Evolutionary conservation across 495 filamentous ascomycete genomes (phyloP), one percentile per base, ranked within the genome.

Genomic region (Hypoxylon crocopeplum): DNA sequence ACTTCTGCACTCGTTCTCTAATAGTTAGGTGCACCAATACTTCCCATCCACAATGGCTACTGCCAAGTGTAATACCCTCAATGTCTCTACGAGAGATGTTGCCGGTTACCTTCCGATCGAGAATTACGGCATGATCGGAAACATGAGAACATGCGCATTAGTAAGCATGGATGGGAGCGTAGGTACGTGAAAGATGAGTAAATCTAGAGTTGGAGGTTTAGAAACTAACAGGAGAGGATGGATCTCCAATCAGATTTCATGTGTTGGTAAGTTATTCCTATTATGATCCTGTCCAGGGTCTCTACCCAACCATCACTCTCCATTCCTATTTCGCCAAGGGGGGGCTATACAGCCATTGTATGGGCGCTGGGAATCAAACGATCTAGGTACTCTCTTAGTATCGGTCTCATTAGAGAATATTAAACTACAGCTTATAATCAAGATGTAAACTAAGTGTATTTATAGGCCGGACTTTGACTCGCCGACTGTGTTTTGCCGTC

Each of bases 111-210:
- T 82, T 25, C 82, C 87, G 46, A 88, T 91, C 53, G 88, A 89
- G 64, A 79, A 89, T 65, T 91, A 91, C 77, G 88, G 88, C 24
- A 74, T 91, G 56, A 88, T 90, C 66, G 87, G 88, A 11, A 89
- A 90, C 65, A 89, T 90, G 87, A 79, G 84, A 62, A 90, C 88
- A n/a, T 88, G 85, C 72, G 87, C 88, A 17, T 74, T 91, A 21
- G 80, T 89, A 25, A 86, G 84, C 67, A 86, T 88, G 65, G 84
- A 85, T 56, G 87, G 88, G 11, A 86, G 84, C 59, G 66, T 89
- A 60, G 67, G 67, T 69, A 40, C 17, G 55, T 50, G 16, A 10
- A 53, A 38, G 5, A 22, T 13, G n/a, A 7, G 38, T 56, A 29
- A 37, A 13, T 0, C 27, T 19, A 34, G 24, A 27, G 41, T 53